phyloP scores from a whole-genome alignment of 2,329 filamentous ascomycete species.

The Fusarium secorum region DNA sequence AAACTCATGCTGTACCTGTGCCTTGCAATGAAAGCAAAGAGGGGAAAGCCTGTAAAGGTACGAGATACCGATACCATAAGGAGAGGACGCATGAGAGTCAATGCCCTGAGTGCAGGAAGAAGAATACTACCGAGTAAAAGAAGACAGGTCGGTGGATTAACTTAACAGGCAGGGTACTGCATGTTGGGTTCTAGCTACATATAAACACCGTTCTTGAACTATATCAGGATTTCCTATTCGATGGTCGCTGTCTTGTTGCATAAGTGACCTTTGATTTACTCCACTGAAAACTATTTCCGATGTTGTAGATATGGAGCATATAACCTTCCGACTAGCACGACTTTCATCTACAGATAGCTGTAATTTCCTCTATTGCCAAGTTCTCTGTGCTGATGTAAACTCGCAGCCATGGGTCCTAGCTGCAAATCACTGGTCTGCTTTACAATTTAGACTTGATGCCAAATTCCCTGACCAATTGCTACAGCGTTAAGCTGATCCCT shows the following conservation, averaged over 20 bases:
- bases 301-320: neutral
- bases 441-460: no score
- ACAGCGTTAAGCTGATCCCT: no score
- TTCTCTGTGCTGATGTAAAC: no score
- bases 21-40: neutral
- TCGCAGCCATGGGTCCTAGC: no score
- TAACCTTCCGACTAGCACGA: neutral
- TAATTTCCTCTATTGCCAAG: no score
- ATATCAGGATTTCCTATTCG: neutral
- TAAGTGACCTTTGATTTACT: fast-evolving
- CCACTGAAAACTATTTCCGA: fast-evolving
- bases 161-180: fast-evolving
- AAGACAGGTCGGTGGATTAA: no score
- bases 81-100: neutral
- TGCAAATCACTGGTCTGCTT: no score
- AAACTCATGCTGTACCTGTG: neutral
- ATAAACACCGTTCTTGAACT: fast-evolving
- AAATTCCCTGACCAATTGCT: no score
- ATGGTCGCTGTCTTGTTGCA: fast-evolving
- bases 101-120: neutral
- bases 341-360: neutral
- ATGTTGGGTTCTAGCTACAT: fast-evolving
- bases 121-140: neutral
- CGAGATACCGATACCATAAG: neutral
- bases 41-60: neutral